Conservation (phyloP, 257 asterid species). For the Oldenlandia corymbosa region DNA sequence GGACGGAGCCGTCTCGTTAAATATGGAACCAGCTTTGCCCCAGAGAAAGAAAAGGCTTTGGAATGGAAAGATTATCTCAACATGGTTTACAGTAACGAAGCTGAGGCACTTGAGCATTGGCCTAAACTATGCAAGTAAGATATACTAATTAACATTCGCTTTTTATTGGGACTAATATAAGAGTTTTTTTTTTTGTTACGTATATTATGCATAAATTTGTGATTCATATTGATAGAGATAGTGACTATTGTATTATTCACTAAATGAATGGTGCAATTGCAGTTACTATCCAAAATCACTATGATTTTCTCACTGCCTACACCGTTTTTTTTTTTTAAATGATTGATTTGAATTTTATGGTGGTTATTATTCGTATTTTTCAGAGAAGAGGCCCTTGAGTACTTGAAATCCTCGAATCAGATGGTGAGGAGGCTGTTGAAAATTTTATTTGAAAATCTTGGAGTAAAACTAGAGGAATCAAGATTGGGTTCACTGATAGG, state of each 20-base stretch:
- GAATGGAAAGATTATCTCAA: constrained; percentile 42
- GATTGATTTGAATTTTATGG: too few relatives aligned
- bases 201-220: too few relatives aligned
- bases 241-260: too few relatives aligned
- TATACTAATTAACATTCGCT: too few relatives aligned
- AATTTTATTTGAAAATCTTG: constrained; percentile 22
- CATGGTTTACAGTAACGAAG: constrained; percentile 36
- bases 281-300: too few relatives aligned
- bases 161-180: too few relatives aligned
- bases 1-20: constrained; percentile 31
- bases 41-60: constrained; percentile 33
- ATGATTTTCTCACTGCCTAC: too few relatives aligned
- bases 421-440: constrained; percentile 26
- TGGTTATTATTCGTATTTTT: neutral
- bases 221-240: too few relatives aligned
- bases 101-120: constrained; percentile 35
- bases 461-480: constrained; percentile 20
- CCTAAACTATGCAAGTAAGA: constrained; percentile 32
- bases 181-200: too few relatives aligned
- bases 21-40: constrained; percentile 35
- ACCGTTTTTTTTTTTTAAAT: too few relatives aligned
- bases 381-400: constrained; percentile 29
- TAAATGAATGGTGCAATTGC: too few relatives aligned
- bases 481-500: constrained; percentile 22
- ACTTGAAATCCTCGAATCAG: constrained; percentile 25